These are phyloP conservation scores for Tolypocladium capitatum DNA, from an alignment of 2,329 filamentous ascomycete genomes.

Conservation along the genomic window DNA sequence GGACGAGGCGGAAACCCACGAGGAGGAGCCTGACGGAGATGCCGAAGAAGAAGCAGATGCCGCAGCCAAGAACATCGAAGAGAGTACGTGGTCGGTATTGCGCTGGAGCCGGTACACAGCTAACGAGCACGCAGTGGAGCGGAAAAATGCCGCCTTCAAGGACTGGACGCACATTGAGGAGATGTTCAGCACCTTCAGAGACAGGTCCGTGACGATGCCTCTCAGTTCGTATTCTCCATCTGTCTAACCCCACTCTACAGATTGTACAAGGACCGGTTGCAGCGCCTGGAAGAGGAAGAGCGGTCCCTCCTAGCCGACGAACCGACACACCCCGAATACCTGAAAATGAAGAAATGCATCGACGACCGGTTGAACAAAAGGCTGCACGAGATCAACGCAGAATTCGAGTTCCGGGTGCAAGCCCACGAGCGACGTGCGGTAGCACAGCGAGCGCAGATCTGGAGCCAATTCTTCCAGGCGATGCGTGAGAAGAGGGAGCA, in stretches of 20 bases:
- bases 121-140: slow-evolving; percentile 43
- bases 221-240: background rate
- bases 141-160: slow-evolving; percentile 68
- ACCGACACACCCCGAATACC: slow-evolving; percentile 78
- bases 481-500: slow-evolving; percentile 72
- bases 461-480: slow-evolving; percentile 82
- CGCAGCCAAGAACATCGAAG: slow-evolving; percentile 49
- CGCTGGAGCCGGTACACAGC: slow-evolving; percentile 4
- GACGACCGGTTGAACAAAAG: slow-evolving; percentile 73
- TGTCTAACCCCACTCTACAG: slow-evolving; percentile 27
- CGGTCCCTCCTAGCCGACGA: slow-evolving; percentile 43
- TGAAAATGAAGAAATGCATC: slow-evolving; percentile 80
- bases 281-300: slow-evolving; percentile 62
- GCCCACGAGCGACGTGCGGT: slow-evolving; percentile 63
- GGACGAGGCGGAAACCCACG: slow-evolving; percentile 31
- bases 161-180: slow-evolving; percentile 71
- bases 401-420: slow-evolving; percentile 60
- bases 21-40: slow-evolving; percentile 43
- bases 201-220: slow-evolving; percentile 43
- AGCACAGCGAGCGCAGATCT: slow-evolving; percentile 71
- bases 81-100: slow-evolving; percentile 31
- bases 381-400: slow-evolving; percentile 58
- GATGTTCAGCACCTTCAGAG: slow-evolving; percentile 76
- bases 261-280: slow-evolving; percentile 77
- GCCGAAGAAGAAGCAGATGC: slow-evolving; percentile 47